Conservation (phyloP, 1,284 basidiomycete genomes). For the Cryptococcus hybrid region DNA sequence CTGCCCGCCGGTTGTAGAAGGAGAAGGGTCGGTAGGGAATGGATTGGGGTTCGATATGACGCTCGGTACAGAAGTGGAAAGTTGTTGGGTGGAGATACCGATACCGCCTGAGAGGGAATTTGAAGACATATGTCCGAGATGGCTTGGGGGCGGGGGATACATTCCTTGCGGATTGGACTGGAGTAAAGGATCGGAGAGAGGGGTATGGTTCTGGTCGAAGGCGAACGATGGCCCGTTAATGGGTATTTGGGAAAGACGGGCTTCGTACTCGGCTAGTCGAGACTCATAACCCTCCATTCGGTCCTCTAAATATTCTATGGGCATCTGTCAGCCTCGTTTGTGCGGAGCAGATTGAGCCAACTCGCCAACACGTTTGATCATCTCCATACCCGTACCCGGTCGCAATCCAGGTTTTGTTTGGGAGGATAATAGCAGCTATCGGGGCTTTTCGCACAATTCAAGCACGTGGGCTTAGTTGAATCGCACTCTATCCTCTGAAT, state of each 20-base stretch:
- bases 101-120: not conserved
- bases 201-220: slow-evolving; percentile 13
- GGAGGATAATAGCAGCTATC: slow-evolving; percentile 43
- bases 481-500: slow-evolving; percentile 28
- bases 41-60: slow-evolving; percentile 7
- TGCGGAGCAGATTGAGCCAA: not conserved
- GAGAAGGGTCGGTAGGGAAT: slow-evolving; percentile 5
- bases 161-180: slow-evolving; percentile 2
- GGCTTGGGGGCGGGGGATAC: not conserved
- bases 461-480: slow-evolving; percentile 32
- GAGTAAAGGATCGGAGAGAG: slow-evolving; percentile 10
- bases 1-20: slow-evolving; percentile 1
- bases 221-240: slow-evolving; percentile 13
- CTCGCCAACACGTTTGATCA: slow-evolving; percentile 44
- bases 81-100: slow-evolving; percentile 4
- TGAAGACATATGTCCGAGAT: not conserved
- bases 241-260: slow-evolving; percentile 22
- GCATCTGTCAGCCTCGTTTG: not conserved
- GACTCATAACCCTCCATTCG: slow-evolving; percentile 31
- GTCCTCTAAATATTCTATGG: slow-evolving; percentile 38
- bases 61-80: slow-evolving; percentile 3
- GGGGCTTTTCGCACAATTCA: slow-evolving; percentile 38
- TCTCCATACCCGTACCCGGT: slow-evolving; percentile 46
- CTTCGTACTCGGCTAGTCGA: slow-evolving; percentile 34
- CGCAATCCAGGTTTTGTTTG: slow-evolving; percentile 48